Percentiles rank a stretch among this genome's conserved stretches.
These are phyloP conservation scores for Chaetomium globosum DNA, from an alignment of 2,329 filamentous ascomycete species.

Conservation along the genomic window DNA sequence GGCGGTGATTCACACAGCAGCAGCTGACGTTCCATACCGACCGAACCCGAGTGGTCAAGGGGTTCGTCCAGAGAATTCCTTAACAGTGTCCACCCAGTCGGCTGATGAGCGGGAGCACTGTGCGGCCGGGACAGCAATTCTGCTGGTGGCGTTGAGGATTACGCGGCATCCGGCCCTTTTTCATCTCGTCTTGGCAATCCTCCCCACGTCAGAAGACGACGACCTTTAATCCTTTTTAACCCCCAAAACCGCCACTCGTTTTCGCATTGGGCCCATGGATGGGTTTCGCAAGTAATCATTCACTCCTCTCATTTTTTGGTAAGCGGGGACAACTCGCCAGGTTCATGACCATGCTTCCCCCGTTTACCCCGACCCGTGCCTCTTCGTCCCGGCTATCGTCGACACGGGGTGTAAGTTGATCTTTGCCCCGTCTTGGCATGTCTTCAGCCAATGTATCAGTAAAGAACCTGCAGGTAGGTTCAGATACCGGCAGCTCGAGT, in stretches of 20 bases:
- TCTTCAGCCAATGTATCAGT: background rate
- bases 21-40: background rate
- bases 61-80: background rate
- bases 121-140: conserved; percentile 3
- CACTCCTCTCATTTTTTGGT: background rate
- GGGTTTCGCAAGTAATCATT: background rate
- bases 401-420: background rate
- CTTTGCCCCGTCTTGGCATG: conserved; percentile 10
- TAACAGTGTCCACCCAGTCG: background rate
- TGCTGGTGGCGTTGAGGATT: conserved; percentile 22
- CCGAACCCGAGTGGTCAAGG: background rate
- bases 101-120: background rate
- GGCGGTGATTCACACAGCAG: background rate
- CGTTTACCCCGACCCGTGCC: background rate
- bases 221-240: background rate
- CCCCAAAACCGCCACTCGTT: conserved; percentile 5
- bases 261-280: background rate
- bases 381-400: background rate
- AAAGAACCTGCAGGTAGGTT: background rate
- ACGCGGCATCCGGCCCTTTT: conserved; percentile 28
- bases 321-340: background rate
- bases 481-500: conserved; percentile 3
- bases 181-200: conserved; percentile 10
- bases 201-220: conserved; percentile 1
- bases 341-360: background rate